A percentile compares a stretch with the other conserved stretches of the same genome.
Conservation (phyloP, 2,329 filamentous ascomycete genomes). For the Fusarium sp. region DNA sequence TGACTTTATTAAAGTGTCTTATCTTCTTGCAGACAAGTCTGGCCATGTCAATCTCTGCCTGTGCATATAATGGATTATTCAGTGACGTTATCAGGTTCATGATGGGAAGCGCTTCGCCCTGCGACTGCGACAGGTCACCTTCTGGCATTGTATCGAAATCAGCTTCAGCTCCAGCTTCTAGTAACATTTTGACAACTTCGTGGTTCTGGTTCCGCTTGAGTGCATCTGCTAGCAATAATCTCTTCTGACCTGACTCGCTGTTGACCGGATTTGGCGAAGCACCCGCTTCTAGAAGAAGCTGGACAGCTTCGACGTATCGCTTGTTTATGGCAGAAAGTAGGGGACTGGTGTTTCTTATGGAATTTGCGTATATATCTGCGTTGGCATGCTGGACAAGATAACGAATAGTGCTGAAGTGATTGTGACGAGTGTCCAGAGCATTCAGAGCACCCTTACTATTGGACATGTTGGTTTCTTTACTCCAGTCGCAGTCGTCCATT, state of each 20-base stretch:
- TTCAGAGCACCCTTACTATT: constrained; percentile 12
- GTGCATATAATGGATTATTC: constrained; percentile 15
- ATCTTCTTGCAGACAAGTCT: constrained; percentile 14
- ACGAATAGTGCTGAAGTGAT: constrained; percentile 18
- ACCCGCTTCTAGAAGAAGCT: constrained; percentile 24
- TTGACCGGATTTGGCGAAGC: constrained; percentile 29
- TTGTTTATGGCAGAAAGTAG: constrained; percentile 10
- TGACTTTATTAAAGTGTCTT: constrained; percentile 8
- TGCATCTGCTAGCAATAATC: constrained; percentile 19
- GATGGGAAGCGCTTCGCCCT: constrained; percentile 11
- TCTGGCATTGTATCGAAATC: constrained; percentile 15
- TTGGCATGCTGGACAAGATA: constrained; percentile 18
- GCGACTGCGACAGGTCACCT: background rate
- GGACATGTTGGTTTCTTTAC: constrained; percentile 5
- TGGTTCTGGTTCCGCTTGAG: constrained; percentile 4
- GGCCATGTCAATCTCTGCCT: constrained; percentile 14
- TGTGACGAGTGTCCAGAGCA: constrained; percentile 3
- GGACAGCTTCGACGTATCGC: constrained; percentile 11
- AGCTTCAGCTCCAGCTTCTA: constrained; percentile 25
- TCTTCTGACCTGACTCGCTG: background rate
- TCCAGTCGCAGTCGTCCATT: background rate
- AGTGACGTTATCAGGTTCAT: constrained; percentile 17
- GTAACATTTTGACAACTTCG: constrained; percentile 3
- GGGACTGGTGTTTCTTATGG: background rate
- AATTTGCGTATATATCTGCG: constrained; percentile 15